Base-by-base conservation (phyloP, 148 eudicot species). In the Euryodendron excelsum region DNA sequence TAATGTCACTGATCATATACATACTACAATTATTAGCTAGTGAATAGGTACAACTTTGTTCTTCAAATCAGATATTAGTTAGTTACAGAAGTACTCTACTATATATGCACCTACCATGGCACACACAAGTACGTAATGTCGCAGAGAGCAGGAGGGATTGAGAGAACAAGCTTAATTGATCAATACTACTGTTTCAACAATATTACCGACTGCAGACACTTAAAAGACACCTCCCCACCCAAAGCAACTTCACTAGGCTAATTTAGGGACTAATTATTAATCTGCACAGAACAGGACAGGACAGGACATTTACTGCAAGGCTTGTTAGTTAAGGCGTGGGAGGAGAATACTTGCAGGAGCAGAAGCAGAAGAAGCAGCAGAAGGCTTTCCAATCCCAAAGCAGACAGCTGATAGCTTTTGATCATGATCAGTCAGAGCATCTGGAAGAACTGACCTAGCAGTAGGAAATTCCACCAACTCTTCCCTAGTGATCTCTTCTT, bases 321-420 rank as follows among this genome's bases (percentile, higher is more conserved):
- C 45, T 79, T 53, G n/a, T n/a, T n/a, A n/a, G n/a, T 69, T 58
- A 30, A 56, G 75, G 69, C 61, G 63, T 78, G 31, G 69, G 60
- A 58, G n/a, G n/a, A n/a, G n/a, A n/a, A n/a, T n/a, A n/a, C n/a
- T n/a, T n/a, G n/a, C n/a, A n/a, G n/a, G n/a, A n/a, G n/a, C n/a
- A n/a, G n/a, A n/a, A n/a, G n/a, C n/a, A n/a, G n/a, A n/a, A n/a
- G n/a, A n/a, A n/a, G n/a, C 44, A 3, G 47, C 58, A n/a, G 75
- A 69, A 21, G 68, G 53, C 37, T 62, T 79, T 13, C n/a, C n/a
- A n/a, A n/a, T n/a, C n/a, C 59, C 81, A 28, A 79, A 79, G 25
- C 70, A 79, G 48, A 47, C 8, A 10, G 80, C 21, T 33, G 67
- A 68, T 5, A 61, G 50, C 37, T 61, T 48, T 62, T 34, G 77